phyloP scores from a whole-genome alignment of 1,284 basidiomycete species.

The Porogramme epimiltina region DNA sequence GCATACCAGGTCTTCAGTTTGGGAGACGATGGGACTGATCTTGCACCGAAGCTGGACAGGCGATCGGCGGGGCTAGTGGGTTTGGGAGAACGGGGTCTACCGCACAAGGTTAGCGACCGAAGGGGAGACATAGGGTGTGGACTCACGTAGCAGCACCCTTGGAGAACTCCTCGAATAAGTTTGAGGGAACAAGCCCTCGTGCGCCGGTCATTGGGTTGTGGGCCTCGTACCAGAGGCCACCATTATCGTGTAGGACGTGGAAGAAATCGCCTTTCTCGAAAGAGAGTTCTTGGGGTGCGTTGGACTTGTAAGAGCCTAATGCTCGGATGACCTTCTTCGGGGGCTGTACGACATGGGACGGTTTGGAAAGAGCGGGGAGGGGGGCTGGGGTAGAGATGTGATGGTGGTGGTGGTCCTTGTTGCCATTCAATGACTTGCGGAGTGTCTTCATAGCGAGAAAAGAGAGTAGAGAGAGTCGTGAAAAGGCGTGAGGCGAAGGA shows the following conservation, averaged over 20 bases:
- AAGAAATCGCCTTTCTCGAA: conserved; percentile 98
- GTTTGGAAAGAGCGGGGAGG: conserved; percentile 66
- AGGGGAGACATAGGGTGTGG: not conserved
- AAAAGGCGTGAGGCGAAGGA: conserved; percentile 33
- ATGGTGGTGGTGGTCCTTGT: conserved; percentile 58
- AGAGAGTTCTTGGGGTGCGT: conserved; percentile 84
- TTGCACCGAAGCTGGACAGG: conserved; percentile 29
- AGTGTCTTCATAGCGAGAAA: conserved; percentile 76
- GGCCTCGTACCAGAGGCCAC: conserved; percentile 78
- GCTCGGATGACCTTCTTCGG: conserved; percentile 97
- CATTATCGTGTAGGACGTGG: conserved; percentile 77
- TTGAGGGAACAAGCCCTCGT: conserved; percentile 87
- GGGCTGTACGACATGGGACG: conserved; percentile 71
- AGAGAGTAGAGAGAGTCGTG: conserved; percentile 32
- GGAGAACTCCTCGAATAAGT: conserved; percentile 86
- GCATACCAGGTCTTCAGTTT: conserved; percentile 83
- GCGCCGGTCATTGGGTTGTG: conserved; percentile 92
- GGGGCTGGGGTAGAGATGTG: conserved; percentile 72
- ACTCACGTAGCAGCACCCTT: conserved; percentile 71
- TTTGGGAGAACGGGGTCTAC: conserved; percentile 23
- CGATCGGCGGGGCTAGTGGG: conserved; percentile 14
- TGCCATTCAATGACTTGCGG: conserved; percentile 79
- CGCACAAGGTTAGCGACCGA: not conserved
- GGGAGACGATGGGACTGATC: conserved; percentile 24
- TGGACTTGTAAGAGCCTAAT: conserved; percentile 67